These are phyloP conservation scores for Echinochloa phyllopogon DNA, from an alignment of 176 grass and related monocot species.

Conservation along the genomic window DNA sequence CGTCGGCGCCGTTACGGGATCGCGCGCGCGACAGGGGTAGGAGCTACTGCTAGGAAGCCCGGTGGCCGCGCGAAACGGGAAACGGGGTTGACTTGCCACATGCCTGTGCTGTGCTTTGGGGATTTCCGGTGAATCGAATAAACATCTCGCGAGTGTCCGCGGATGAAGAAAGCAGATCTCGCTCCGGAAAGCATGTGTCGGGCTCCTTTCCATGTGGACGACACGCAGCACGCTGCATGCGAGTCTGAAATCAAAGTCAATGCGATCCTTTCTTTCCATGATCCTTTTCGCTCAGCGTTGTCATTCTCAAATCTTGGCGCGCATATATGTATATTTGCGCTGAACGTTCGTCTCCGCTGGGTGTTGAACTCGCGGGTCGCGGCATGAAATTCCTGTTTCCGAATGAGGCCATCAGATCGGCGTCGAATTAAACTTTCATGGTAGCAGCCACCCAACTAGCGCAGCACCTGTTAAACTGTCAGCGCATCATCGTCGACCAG, in stretches of 20 bases:
- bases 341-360: too few species aligned
- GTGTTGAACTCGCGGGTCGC: neutral
- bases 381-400: neutral
- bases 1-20: slow-evolving; percentile 34
- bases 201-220: neutral
- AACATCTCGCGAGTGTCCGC: neutral
- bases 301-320: neutral
- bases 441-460: neutral
- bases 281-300: too few species aligned
- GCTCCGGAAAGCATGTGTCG: neutral
- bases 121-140: neutral
- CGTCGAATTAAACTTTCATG: neutral
- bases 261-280: neutral
- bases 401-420: neutral
- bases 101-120: neutral
- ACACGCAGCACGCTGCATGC: neutral
- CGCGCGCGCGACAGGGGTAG: neutral
- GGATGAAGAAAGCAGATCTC: neutral
- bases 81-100: slow-evolving; percentile 23
- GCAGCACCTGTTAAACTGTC: neutral
- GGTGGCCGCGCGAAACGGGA: neutral
- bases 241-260: slow-evolving; percentile 26
- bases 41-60: neutral
- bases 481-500: neutral
- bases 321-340: neutral